Base-by-base conservation (phyloP, 192 early-diverging fungal genomes). In the Haplosporangium gracile region DNA sequence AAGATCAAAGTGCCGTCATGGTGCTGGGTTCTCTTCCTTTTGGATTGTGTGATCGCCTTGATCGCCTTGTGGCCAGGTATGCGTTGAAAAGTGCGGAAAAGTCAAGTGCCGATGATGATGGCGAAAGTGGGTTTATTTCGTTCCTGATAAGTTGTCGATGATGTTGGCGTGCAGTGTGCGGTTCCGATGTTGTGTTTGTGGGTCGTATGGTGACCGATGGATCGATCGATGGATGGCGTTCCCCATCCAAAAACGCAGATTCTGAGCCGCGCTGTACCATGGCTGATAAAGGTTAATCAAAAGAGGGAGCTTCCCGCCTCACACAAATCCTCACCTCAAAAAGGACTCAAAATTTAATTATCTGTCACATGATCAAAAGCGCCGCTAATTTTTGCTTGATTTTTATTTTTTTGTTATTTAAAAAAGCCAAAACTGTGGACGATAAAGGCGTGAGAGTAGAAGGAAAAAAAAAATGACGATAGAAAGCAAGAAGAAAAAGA, bases 211-310 rank as follows among this genome's bases (percentile, higher is more conserved):
- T 7, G 26, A 47, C 39, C 38, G 73, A 81, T 81, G 72, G 80
- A 81, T 81, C 65, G 80, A 81, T 81, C 65, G 73, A 81, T 81
- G 74, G 51, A 40, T 53, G 60, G 1, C 20, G 73, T 53, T 20
- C 42, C 34, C 4, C 47, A 74, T 74, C 71, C 79, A 45, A 51
- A 65, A 38, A 71, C 40, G 26, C 70, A 65, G 60, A 42, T 65
- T 42, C 70, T 4, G 13, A 65, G 26, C 60, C 60, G 60, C 60
- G n/a, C 60, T 70, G 68, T 81, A 81, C 80, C 80, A 81, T 81
- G 73, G 80, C 70, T 81, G 80, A 81, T 81, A 75, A 75, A 75
- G 68, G 36, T 75, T 39, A 75, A 81, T 81, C 80, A 68, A 81
- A 81, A 81, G 73, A 81, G 80, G 51, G 80, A 81, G 74, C 72